Conservation (phyloP, 75 land plant species). For the Cunninghamia lanceolata region DNA sequence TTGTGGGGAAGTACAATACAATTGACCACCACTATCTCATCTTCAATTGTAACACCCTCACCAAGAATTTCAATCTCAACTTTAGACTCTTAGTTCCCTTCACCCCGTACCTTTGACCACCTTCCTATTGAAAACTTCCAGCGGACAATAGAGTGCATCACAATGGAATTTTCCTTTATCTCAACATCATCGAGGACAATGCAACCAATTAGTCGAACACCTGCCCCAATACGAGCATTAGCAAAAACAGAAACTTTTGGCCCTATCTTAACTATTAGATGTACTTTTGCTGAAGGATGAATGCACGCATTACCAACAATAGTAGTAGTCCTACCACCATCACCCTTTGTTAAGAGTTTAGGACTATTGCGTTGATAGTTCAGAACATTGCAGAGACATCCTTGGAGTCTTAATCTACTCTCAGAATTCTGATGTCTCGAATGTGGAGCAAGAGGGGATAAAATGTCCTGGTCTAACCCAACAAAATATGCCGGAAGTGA, state of each 20-base stretch:
- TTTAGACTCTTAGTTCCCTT: conserved; percentile 74
- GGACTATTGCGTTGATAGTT: conserved; percentile 62
- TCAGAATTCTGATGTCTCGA: conserved; percentile 90
- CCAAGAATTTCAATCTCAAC: conserved; percentile 94
- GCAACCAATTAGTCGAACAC: conserved; percentile 81
- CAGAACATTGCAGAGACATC: conserved; percentile 93
- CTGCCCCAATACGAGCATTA: conserved; percentile 91
- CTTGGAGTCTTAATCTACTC: conserved; percentile 98
- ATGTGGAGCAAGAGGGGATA: conserved; percentile 92
- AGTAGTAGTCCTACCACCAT: conserved; percentile 54
- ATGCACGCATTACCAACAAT: conserved; percentile 87
- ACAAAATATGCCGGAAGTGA: conserved; percentile 73
- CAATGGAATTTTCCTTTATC: conserved; percentile 90
- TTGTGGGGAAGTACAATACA: conserved; percentile 95
- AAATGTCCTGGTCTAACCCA: conserved; percentile 90
- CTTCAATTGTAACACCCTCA: conserved; percentile 85
- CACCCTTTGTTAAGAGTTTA: conserved; percentile 77
- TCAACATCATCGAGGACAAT: conserved; percentile 93
- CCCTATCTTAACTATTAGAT: conserved; percentile 93
- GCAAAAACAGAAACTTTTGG: conserved; percentile 98
- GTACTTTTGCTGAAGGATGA: conserved; percentile 98
- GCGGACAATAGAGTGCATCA: conserved; percentile 86
- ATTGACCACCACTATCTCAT: conserved; percentile 90
- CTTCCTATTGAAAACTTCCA: conserved; percentile 98
- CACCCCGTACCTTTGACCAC: conserved; percentile 97